A percentile compares a stretch with the other conserved stretches of the same genome.
phyloP scores from a whole-genome alignment of 2,329 filamentous ascomycete genomes.

The Talaromyces islandicus region DNA sequence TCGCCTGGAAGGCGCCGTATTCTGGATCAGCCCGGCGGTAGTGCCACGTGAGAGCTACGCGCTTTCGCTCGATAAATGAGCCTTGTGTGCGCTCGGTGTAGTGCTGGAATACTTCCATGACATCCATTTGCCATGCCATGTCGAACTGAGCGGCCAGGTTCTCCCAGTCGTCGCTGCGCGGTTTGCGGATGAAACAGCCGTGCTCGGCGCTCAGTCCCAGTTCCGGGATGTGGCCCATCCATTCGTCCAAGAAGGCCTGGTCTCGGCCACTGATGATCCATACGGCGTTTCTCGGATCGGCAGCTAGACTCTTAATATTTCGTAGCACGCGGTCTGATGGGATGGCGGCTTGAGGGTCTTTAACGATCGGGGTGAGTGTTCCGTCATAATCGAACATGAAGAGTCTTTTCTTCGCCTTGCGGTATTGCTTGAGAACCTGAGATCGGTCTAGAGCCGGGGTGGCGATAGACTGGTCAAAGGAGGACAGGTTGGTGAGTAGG shows the following conservation, averaged over 20 bases:
- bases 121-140: constrained; percentile 88
- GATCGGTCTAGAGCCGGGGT: constrained; percentile 78
- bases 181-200: constrained; percentile 87
- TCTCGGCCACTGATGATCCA: constrained; percentile 98
- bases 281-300: constrained; percentile 78
- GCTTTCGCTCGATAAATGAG: constrained; percentile 89
- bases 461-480: constrained; percentile 65
- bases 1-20: constrained; percentile 71
- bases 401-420: constrained; percentile 67
- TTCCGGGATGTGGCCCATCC: constrained; percentile 83
- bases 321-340: constrained; percentile 78
- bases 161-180: constrained; percentile 71
- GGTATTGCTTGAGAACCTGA: constrained; percentile 67
- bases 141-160: constrained; percentile 81
- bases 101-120: constrained; percentile 76
- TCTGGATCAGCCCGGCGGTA: constrained; percentile 88
- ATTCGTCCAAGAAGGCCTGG: constrained; percentile 81
- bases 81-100: constrained; percentile 84
- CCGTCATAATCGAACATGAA: constrained; percentile 99
- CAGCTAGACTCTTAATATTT: constrained; percentile 70
- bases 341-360: constrained; percentile 81
- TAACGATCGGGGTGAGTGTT: constrained; percentile 90
- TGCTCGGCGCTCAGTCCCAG: constrained; percentile 96
- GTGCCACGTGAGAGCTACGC: constrained; percentile 93
- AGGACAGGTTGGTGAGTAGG: constrained; percentile 72